Evolutionary conservation across 2,329 filamentous ascomycete species (phyloP), one percentile per base, ranked within the genome.

Genomic region (Aulographum hederae): DNA sequence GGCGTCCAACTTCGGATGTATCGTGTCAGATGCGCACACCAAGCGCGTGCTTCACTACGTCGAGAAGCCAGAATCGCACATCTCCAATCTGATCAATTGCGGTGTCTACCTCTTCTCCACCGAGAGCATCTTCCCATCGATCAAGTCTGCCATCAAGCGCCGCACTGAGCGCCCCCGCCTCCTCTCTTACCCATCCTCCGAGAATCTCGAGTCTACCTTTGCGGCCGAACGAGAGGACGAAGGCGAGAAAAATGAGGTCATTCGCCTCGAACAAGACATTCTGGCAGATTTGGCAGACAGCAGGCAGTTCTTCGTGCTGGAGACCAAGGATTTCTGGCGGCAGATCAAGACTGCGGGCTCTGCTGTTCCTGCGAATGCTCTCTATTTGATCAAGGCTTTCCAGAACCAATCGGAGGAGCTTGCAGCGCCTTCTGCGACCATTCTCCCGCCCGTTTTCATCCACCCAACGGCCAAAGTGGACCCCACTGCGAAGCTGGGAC

Each of bases 281-380:
- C 69, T 98, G 37, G 78, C 84, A 32, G 86, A 95, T 48, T 73
- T 95, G 47, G 86, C 89, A 38, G 89, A 95, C 58, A 93, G 73
- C 69, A 89, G 92, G 60, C 81, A 89, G 55, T 98, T 98, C 65
- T 95, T 84, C 58, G 89, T 95, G 19, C 79, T 93, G 54, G 89
- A 98, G 63, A 95, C 86, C 42, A 92, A 91, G 62, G 89, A 95
- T 55, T 98, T 98, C 58, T 98, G 89, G 89, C 82, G 89, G 45
- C 89, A 98, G 65, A 95, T 98, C 69, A 98, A 98, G 70, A 94
- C 89, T 2, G 89, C 89, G 37, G 89, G 89, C 37, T 95, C 86
- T 4, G 89, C 89, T 31, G 84, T 98, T 18, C 89, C 89, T 12
- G 89, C 89, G 39, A 95, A 95, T 49, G 89, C 89, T 11, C 69